Evolutionary conservation across 306 rosid genomes (phyloP).

Genomic region (Elaeagnus macrophylla): DNA sequence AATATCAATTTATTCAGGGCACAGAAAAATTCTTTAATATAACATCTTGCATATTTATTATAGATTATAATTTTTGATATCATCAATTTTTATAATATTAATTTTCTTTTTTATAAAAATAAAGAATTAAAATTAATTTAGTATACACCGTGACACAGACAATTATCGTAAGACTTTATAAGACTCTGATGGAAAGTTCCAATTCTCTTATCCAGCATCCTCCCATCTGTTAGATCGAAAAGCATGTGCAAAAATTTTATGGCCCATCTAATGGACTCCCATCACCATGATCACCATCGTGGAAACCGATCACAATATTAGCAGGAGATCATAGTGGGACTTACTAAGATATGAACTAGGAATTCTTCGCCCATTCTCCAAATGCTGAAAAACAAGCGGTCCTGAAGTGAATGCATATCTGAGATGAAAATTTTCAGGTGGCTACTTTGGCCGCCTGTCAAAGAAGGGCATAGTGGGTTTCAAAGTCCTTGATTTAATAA

Average conservation of each 20-base stretch:
- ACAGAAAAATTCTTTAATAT: too few species aligned
- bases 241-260: background rate
- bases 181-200: slow-evolving; percentile 2
- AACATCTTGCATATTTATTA: too few species aligned
- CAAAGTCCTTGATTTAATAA: background rate
- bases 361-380: background rate
- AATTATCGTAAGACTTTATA: too few species aligned
- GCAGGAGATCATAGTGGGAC: background rate
- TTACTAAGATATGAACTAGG: background rate
- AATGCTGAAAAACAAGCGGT: background rate
- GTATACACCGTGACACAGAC: too few species aligned
- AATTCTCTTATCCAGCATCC: slow-evolving; percentile 4
- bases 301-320: slow-evolving; percentile 1
- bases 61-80: too few species aligned
- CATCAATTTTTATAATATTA: too few species aligned
- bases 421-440: background rate
- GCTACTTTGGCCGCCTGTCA: background rate
- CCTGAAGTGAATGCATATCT: background rate
- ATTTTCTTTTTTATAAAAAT: too few species aligned
- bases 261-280: background rate
- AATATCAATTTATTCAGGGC: background rate
- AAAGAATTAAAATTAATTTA: too few species aligned
- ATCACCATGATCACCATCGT: slow-evolving; percentile 1
- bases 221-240: slow-evolving; percentile 5
- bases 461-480: background rate